Base-by-base conservation (phyloP, 305 asterid genomes). In the Rubia peregrina region DNA sequence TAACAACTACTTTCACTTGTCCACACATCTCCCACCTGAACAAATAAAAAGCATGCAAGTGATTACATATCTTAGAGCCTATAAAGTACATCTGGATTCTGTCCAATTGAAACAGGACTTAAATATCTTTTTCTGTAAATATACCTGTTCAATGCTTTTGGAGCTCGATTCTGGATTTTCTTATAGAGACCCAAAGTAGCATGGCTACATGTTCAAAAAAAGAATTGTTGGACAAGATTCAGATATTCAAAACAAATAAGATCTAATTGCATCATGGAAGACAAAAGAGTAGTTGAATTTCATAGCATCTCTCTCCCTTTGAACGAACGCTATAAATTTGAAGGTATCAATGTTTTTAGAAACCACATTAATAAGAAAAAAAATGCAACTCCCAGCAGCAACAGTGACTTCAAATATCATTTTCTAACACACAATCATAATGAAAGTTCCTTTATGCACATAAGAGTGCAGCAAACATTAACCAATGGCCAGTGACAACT, bases 21-120 rank as follows among this genome's bases (percentile, higher is more conserved):
- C 98, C 98, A 72, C 98, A 94, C 96, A 85, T 88, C 92, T 94
- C 98, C 98, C 98, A 94, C 84, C 98, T 93, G 87, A 83, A 82
- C 26, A 69, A 44, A 68, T 40, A 73, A 69, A 65, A 73, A 71
- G 59, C 55, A 49, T 8, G n/a, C 70, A 42, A 36, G 67, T 44
- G 33, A 66, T 14, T 41, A 71, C 38, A 55, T 49, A 41, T 26
- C 43, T 62, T 14, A 40, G 11, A 72, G 7, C 68, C 60, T 12
- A 74, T 16, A 48, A 30, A 36, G 19, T 22, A 3, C 3, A 22
- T 53, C 19, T 68, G 13, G 38, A 72, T 19, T 51, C 57, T 44
- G 65, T 33, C 46, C 9, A 30, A 6, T 51, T 16, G 57, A 51
- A 51, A 51, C 57, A 51, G 22, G 57, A 51, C 22, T 6, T n/a